phyloP scores from a whole-genome alignment of 2,329 filamentous ascomycete species.

The Colletotrichum karsti region DNA sequence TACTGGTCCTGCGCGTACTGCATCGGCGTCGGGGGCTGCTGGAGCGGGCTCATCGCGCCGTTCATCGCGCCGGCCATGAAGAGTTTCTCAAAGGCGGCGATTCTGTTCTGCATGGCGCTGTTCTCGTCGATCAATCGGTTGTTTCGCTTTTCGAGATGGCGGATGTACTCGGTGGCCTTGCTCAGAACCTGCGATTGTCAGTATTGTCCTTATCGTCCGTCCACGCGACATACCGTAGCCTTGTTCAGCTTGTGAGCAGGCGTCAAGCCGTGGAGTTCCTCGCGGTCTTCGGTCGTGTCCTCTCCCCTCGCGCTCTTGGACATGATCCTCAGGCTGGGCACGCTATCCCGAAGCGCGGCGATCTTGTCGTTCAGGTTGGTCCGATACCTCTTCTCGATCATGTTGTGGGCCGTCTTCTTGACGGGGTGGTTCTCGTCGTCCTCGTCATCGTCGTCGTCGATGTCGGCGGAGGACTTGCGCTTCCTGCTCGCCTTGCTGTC shows the following conservation, averaged over 20 bases:
- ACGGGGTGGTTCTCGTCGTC: constrained; percentile 63
- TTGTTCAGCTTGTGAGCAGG: constrained; percentile 97
- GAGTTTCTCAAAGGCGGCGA: constrained; percentile 80
- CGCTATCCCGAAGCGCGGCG: constrained; percentile 87
- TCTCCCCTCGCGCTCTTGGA: constrained; percentile 75
- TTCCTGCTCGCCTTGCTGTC: constrained; percentile 64
- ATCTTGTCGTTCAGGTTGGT: constrained; percentile 99
- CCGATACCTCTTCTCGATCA: constrained; percentile 97
- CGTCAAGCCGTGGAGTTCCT: constrained; percentile 82
- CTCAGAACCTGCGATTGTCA: constrained; percentile 70
- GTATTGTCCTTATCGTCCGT: accelerated
- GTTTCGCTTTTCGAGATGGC: constrained; percentile 91
- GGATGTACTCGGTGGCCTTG: constrained; percentile 96
- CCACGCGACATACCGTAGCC: constrained; percentile 72
- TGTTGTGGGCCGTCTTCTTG: constrained; percentile 97
- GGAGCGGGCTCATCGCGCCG: constrained; percentile 62
- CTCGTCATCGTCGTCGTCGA: constrained; percentile 65
- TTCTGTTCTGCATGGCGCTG: constrained; percentile 76
- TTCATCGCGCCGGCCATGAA: constrained; percentile 81
- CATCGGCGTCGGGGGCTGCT: constrained; percentile 62
- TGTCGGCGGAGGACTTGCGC: constrained; percentile 73
- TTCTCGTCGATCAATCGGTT: constrained; percentile 85
- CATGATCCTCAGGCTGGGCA: constrained; percentile 88
- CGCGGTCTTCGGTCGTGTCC: constrained; percentile 76
- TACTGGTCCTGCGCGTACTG: constrained; percentile 58